phyloP scores from a whole-genome alignment of 148 eudicot genomes.

The Nepenthes gracilis region DNA sequence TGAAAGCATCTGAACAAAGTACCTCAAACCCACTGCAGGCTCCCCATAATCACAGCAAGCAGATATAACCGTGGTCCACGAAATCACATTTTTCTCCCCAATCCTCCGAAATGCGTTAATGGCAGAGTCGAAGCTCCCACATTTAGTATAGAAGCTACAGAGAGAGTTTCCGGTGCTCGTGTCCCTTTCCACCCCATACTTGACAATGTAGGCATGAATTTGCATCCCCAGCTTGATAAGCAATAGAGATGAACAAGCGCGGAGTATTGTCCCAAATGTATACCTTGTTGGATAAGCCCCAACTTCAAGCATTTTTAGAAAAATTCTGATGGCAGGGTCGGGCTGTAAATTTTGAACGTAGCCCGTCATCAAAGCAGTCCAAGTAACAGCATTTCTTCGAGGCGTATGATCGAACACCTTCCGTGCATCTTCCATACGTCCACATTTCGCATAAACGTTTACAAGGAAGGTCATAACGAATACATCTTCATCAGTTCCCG shows the following conservation, averaged over 20 bases:
- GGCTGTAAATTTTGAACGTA: constrained; percentile 49
- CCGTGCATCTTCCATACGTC: constrained; percentile 42
- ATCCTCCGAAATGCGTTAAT: constrained; percentile 45
- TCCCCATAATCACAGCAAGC: constrained; percentile 61
- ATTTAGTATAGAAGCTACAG: constrained; percentile 50
- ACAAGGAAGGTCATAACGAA: constrained; percentile 56
- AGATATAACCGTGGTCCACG: constrained; percentile 57
- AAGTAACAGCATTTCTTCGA: constrained; percentile 49
- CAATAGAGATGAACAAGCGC: constrained; percentile 42
- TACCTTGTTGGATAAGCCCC: constrained; percentile 49
- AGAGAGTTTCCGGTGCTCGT: constrained; percentile 56
- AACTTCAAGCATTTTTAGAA: constrained; percentile 39
- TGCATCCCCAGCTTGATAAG: constrained; percentile 37
- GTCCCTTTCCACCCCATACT: constrained; percentile 36
- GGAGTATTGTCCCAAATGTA: constrained; percentile 45
- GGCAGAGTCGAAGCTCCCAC: constrained; percentile 32
- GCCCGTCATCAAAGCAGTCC: constrained; percentile 68
- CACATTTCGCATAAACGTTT: constrained; percentile 58
- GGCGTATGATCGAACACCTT: constrained; percentile 48
- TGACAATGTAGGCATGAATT: constrained; percentile 47
- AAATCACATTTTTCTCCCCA: constrained; percentile 54
- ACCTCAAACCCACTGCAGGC: constrained; percentile 36
- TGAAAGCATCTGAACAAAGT: constrained; percentile 38
- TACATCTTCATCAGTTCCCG: constrained; percentile 35
- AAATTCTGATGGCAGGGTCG: constrained; percentile 31